Conservation (phyloP, 2,329 filamentous ascomycete species). For the Chaetomiaceae sp. region DNA sequence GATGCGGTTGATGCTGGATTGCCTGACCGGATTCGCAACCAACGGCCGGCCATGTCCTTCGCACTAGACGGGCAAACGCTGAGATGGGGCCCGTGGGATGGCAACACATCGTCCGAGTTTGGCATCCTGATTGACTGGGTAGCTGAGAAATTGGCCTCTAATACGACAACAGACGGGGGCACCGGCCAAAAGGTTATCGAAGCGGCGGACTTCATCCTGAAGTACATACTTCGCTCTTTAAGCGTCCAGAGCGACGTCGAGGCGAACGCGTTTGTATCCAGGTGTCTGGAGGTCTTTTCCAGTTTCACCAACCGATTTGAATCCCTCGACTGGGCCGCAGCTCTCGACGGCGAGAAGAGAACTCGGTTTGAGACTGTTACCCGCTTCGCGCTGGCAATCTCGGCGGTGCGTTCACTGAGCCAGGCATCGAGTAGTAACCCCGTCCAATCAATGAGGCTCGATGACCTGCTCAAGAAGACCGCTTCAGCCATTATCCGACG, state of each 20-base stretch:
- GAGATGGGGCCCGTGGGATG: slow-evolving; percentile 54
- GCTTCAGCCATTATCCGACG: slow-evolving; percentile 35
- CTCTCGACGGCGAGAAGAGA: not conserved
- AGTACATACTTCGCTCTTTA: slow-evolving; percentile 43
- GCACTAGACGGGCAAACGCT: slow-evolving; percentile 45
- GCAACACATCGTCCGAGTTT: slow-evolving; percentile 55
- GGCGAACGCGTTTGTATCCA: slow-evolving; percentile 39
- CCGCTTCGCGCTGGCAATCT: slow-evolving; percentile 35
- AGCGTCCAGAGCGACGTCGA: slow-evolving; percentile 34
- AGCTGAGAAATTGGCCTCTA: slow-evolving; percentile 36
- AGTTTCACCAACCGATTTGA: slow-evolving; percentile 38
- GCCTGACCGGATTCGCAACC: slow-evolving; percentile 27
- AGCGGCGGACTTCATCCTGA: slow-evolving; percentile 42
- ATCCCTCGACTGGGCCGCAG: slow-evolving; percentile 14
- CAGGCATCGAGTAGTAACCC: slow-evolving; percentile 31
- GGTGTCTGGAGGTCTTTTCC: slow-evolving; percentile 40
- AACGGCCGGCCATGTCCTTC: slow-evolving; percentile 37
- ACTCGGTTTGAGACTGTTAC: slow-evolving; percentile 33
- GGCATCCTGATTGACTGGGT: slow-evolving; percentile 59
- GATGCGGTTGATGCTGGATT: slow-evolving; percentile 33
- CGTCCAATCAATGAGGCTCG: slow-evolving; percentile 40
- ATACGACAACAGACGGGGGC: not conserved
- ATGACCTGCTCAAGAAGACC: slow-evolving; percentile 44
- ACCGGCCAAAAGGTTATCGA: slow-evolving; percentile 24
- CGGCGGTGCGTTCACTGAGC: slow-evolving; percentile 41